Evolutionary conservation across 2,329 filamentous ascomycete genomes (phyloP), one percentile per base, ranked within the genome.

Genomic region (Endoconidiophora polonica): DNA sequence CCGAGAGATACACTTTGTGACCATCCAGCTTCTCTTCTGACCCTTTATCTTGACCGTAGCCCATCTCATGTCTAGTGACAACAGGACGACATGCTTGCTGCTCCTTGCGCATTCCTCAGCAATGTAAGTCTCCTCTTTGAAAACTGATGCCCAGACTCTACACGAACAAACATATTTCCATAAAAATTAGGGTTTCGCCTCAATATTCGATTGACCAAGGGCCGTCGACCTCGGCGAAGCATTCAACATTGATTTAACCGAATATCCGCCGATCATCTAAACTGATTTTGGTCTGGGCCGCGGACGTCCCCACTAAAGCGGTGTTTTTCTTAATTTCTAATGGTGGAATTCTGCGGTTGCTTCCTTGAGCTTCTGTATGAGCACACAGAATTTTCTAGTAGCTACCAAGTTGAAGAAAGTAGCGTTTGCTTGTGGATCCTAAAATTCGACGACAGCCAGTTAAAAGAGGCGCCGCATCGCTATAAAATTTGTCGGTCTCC

Each of bases 321-420:
- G 9, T 33, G 29, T 12, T 33, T 33, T 33, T 33, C 12, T 29
- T 29, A 3, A 2, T 10, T 3, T 7, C 2, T 12, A 33, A 33
- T 33, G 29, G 7, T 33, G 6, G 26, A 10, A 29, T 33, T 24
- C 9, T 41, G 37, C n/a, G 9, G n/a, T 38, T 36, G 37, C 33
- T 53, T 53, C 47, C 44, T 22, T 44, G 29, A 46, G 47, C 42
- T 53, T 53, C 51, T 29, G 49, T 29, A 33, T 33, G 29, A 12
- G 39, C 33, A 33, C 38, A 39, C 47, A 49, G 51, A 53, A 53
- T 49, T 46, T 53, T 53, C 51, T 53, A 53, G 47, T 39, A 53
- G 26, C 37, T 22, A 36, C 43, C 38, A 26, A 36, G 24, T 23
- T 29, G 49, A 40, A 44, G 44, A 46, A 49, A 46, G 37, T 44